Evolutionary conservation across 2,329 filamentous ascomycete species (phyloP), one percentile per base, ranked within the genome.

Genomic region (Xylaria sp.): DNA sequence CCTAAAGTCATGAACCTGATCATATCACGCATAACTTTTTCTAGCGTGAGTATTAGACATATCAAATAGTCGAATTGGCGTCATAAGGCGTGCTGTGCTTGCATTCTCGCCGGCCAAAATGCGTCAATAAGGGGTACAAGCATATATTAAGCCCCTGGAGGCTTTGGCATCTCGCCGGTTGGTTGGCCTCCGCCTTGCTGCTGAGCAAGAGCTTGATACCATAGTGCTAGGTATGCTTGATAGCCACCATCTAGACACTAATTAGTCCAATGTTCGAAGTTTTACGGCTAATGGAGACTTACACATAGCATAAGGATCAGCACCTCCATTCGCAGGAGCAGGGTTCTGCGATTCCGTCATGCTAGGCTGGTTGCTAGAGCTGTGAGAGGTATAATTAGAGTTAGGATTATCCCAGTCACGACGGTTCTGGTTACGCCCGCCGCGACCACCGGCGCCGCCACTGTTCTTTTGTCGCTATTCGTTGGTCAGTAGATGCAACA

Each of bases 241-340:
- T 95, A 95, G 67, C 92, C 92, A 71, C 92, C 92, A 80, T 94
- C 88, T 90, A 66, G 45, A 72, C 69, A 42, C 44, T 22, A n/a
- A 60, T 77, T 69, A 77, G 77, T 72, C 68, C 69, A 27, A 44
- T 39, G 22, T 51, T 45, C 10, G 13, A 25, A 27, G 29, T 50
- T 11, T 17, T 7, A 7, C 25, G 9, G 39, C 13, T 33, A n/a
- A 20, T 64, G 11, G 17, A 44, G 11, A 82, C 87, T 82, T 82
- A 90, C 88, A 96, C 64, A 89, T 85, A 64, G 92, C 92, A 79
- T 96, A 96, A 0, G 90, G 90, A 74, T 92, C 91, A 63, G 83
- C 83, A 45, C 82, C 84, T 33, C 83, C 84, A 69, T 85, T 83
- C 67, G 81, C 82, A 72, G 85, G 79, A 74, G 79, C 77, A 31